A percentile compares a stretch with the other conserved stretches of the same genome.
Conservation (phyloP, 352 stramenopile genomes). For the Pythium coloratum region DNA sequence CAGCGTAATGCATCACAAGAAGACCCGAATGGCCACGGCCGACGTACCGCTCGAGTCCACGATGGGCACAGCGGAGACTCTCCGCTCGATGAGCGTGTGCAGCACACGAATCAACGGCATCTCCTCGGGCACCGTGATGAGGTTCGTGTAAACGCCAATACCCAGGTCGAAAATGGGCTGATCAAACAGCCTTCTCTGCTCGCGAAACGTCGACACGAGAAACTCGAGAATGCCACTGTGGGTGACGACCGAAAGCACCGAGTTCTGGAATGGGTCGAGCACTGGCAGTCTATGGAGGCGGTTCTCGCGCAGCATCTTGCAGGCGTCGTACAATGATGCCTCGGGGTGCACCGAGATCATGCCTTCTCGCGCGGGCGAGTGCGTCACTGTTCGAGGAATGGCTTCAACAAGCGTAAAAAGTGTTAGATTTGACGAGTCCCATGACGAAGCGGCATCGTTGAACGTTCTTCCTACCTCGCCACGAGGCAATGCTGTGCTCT, state of each 20-base stretch:
- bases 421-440: not conserved
- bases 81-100: conserved; percentile 80
- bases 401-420: conserved; percentile 40
- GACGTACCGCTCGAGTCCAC: conserved; percentile 76
- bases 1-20: not conserved
- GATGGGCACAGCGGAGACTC: conserved; percentile 83
- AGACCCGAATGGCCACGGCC: not conserved
- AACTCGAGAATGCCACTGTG: conserved; percentile 95
- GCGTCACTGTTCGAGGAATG: conserved; percentile 83
- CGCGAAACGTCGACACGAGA: conserved; percentile 95
- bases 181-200: conserved; percentile 96
- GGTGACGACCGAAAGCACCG: conserved; percentile 92
- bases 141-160: conserved; percentile 94
- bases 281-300: conserved; percentile 94
- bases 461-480: conserved; percentile 50
- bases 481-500: conserved; percentile 85
- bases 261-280: conserved; percentile 92
- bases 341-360: conserved; percentile 87
- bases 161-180: conserved; percentile 95
- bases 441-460: not conserved
- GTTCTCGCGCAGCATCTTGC: conserved; percentile 83
- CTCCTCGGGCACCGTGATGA: conserved; percentile 92
- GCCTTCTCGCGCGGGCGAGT: conserved; percentile 52
- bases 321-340: conserved; percentile 90
- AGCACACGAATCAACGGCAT: conserved; percentile 94